A percentile compares a stretch with the other conserved stretches of the same genome.
Conservation (phyloP, 2,329 filamentous ascomycete genomes). For the Coniosporium tulheliwenetii region DNA sequence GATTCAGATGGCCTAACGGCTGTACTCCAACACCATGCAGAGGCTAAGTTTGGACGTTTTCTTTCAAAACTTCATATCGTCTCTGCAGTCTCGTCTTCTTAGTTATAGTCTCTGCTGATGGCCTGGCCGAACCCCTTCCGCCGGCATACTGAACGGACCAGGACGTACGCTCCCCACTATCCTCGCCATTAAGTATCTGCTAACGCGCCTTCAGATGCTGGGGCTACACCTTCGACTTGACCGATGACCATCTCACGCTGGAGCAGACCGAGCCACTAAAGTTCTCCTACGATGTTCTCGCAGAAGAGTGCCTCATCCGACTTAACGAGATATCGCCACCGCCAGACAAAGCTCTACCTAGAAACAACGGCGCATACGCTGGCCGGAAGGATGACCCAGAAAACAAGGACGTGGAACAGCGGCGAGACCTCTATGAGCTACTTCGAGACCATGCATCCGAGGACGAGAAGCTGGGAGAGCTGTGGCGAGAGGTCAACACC, state of each 20-base stretch:
- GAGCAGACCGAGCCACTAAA: conserved; percentile 46
- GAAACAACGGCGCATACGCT: conserved; percentile 19
- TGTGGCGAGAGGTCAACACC: conserved; percentile 53
- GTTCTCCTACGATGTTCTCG: conserved; percentile 52
- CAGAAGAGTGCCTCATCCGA: conserved; percentile 47
- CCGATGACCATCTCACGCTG: conserved; percentile 43
- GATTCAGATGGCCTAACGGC: background rate
- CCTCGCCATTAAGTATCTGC: no score
- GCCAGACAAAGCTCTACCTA: conserved; percentile 17
- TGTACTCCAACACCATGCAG: background rate
- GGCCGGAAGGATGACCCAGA: conserved; percentile 8
- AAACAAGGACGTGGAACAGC: conserved; percentile 12
- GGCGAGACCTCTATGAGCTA: conserved; percentile 46
- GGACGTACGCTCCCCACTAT: conserved; percentile 14
- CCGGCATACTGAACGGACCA: conserved; percentile 25
- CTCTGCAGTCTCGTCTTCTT: background rate
- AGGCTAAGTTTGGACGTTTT: background rate
- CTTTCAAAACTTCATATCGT: background rate
- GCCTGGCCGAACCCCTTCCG: conserved; percentile 27
- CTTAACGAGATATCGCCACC: conserved; percentile 46
- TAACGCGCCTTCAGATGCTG: conserved; percentile 28
- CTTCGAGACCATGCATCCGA: conserved; percentile 40
- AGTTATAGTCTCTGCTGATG: conserved; percentile 13
- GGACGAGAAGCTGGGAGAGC: conserved; percentile 37
- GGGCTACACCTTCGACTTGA: conserved; percentile 57